Evolutionary conservation across 2,329 filamentous ascomycete genomes (phyloP).

Genomic region (Capronia coronata): DNA sequence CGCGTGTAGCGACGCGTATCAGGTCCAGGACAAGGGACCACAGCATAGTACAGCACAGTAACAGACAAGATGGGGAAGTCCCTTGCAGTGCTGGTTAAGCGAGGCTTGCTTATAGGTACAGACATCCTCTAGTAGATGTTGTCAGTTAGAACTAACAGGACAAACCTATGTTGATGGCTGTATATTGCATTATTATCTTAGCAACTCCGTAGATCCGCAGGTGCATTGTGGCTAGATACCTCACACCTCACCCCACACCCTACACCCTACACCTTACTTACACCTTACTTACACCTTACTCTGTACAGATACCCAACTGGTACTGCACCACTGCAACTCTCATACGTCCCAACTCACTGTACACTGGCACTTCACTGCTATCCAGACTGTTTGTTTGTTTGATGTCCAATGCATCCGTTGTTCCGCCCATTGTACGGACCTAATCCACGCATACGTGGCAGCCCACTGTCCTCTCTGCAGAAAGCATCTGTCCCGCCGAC

Average conservation of each 20-base stretch:
- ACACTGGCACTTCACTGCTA: not conserved
- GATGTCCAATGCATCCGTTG: constrained; percentile 10
- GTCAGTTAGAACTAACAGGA: too few relatives aligned
- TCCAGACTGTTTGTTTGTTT: constrained; percentile 8
- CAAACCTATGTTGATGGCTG: too few relatives aligned
- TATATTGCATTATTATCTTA: not conserved
- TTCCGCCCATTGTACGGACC: not conserved
- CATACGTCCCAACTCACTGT: constrained; percentile 18
- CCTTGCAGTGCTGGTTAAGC: too few relatives aligned
- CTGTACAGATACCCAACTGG: too few relatives aligned
- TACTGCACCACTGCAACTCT: constrained; percentile 15
- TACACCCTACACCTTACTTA: too few relatives aligned
- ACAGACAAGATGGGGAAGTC: too few relatives aligned
- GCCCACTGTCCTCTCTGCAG: not conserved
- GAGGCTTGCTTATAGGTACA: not conserved
- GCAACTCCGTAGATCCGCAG: not conserved
- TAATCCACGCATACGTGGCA: not conserved
- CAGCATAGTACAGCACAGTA: too few relatives aligned
- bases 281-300: too few relatives aligned
- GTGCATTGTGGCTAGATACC: not conserved
- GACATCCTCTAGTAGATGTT: too few relatives aligned
- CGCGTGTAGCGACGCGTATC: constrained; percentile 9
- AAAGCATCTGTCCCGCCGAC: not conserved
- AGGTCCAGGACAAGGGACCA: not conserved
- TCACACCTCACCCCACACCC: too few relatives aligned